Evolutionary conservation across 257 asterid species (phyloP).

Genomic region (Plantago elongata): DNA sequence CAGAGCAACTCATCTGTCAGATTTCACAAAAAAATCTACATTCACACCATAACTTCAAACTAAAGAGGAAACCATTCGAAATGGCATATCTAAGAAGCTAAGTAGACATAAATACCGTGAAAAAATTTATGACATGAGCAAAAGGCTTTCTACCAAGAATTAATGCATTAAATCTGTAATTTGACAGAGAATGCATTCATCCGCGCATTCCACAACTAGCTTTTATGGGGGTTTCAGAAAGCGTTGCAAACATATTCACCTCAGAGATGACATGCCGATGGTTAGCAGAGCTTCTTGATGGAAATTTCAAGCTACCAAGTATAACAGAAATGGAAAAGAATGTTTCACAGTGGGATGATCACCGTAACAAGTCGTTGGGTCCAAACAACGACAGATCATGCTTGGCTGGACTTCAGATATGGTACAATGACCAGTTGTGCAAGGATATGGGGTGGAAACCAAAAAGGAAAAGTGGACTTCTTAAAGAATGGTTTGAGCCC

Average conservation of each 20-base stretch:
- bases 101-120: neutral
- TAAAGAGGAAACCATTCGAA: neutral
- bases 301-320: conserved; percentile 42
- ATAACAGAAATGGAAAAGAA: conserved; percentile 40
- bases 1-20: neutral
- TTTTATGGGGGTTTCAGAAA: conserved; percentile 45
- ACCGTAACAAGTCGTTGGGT: conserved; percentile 32
- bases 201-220: conserved; percentile 51
- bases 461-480: conserved; percentile 32
- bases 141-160: neutral
- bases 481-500: conserved; percentile 44
- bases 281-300: conserved; percentile 41
- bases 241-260: conserved; percentile 35
- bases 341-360: conserved; percentile 31
- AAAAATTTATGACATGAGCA: neutral
- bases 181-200: conserved; percentile 40
- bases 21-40: neutral
- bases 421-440: conserved; percentile 49
- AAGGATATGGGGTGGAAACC: conserved; percentile 53
- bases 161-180: neutral
- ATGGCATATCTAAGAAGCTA: neutral
- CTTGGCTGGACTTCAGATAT: conserved; percentile 35
- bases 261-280: conserved; percentile 44
- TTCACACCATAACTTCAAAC: neutral
- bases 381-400: conserved; percentile 31